A percentile compares a stretch with the other conserved stretches of the same genome.
These are phyloP conservation scores for Jaapia argillacea DNA, from an alignment of 768 basidiomycete species.

Conservation along the genomic window DNA sequence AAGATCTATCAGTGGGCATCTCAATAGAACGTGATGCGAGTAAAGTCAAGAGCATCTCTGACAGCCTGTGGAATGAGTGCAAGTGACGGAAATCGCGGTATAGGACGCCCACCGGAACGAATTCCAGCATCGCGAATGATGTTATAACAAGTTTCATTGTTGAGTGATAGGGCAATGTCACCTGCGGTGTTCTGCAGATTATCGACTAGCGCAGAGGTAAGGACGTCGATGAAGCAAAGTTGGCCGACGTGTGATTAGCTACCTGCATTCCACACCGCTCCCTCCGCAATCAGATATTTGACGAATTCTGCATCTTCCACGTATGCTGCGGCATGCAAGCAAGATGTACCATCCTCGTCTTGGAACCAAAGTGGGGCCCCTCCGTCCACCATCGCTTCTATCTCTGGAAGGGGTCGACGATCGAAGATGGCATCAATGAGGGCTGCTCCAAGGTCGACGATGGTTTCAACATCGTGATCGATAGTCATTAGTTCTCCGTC, in stretches of 20 bases:
- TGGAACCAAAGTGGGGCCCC: conserved; percentile 90
- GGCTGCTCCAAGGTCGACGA: conserved; percentile 36
- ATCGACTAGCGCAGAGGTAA: conserved; percentile 44
- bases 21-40: no score
- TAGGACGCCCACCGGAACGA: conserved; percentile 76
- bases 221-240: conserved; percentile 1
- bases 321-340: conserved; percentile 82
- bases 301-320: conserved; percentile 55
- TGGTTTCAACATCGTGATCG: not conserved
- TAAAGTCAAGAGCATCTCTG: no score
- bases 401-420: conserved; percentile 28
- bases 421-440: conserved; percentile 52
- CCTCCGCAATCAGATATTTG: conserved; percentile 59
- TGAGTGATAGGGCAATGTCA: conserved; percentile 83
- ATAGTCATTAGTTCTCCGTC: no score
- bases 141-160: conserved; percentile 63
- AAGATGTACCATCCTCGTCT: conserved; percentile 70
- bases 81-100: no score
- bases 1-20: no score
- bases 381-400: conserved; percentile 42
- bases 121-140: conserved; percentile 89
- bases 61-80: no score
- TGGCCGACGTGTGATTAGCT: no score
- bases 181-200: conserved; percentile 74
- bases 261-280: conserved; percentile 91